A percentile compares a stretch with the other conserved stretches of the same genome.
These are phyloP conservation scores for Bocquillonia castaneifolia DNA, from an alignment of 441 rosid genomes.

Conservation along the genomic window DNA sequence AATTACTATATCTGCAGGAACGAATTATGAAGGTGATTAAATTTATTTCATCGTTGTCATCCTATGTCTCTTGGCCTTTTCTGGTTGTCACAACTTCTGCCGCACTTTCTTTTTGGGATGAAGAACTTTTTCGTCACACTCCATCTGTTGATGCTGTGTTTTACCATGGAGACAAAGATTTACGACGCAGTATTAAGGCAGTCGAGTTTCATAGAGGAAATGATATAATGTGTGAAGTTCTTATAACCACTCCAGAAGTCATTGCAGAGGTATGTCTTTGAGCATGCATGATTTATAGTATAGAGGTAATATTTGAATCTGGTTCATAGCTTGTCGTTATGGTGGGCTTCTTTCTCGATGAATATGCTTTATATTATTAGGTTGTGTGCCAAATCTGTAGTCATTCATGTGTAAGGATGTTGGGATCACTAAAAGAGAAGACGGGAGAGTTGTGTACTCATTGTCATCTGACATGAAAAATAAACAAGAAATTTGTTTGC, in stretches of 20 bases:
- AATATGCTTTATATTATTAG: background rate
- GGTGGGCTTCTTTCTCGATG: background rate
- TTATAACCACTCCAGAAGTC: constrained; percentile 46
- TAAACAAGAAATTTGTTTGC: background rate
- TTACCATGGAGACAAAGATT: constrained; percentile 41
- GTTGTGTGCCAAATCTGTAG: background rate
- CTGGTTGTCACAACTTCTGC: constrained; percentile 44
- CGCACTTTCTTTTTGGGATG: constrained; percentile 48
- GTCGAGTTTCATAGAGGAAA: constrained; percentile 42
- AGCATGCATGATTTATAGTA: constrained; percentile 7
- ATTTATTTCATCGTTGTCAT: constrained; percentile 35
- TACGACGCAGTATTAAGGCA: constrained; percentile 36
- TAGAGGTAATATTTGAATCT: background rate
- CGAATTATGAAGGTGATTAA: constrained; percentile 40
- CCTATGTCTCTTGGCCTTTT: constrained; percentile 36
- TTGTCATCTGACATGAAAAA: background rate
- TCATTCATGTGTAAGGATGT: background rate
- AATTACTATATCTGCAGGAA: constrained; percentile 39
- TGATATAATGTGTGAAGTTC: constrained; percentile 44
- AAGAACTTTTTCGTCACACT: constrained; percentile 36
- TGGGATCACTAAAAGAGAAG: background rate
- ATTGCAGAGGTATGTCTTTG: constrained; percentile 43
- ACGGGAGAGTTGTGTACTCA: background rate
- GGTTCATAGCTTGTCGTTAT: background rate
- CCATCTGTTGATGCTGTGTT: constrained; percentile 40